Conservation (phyloP, 2,329 filamentous ascomycete genomes). For the Aspergillus piperis region DNA sequence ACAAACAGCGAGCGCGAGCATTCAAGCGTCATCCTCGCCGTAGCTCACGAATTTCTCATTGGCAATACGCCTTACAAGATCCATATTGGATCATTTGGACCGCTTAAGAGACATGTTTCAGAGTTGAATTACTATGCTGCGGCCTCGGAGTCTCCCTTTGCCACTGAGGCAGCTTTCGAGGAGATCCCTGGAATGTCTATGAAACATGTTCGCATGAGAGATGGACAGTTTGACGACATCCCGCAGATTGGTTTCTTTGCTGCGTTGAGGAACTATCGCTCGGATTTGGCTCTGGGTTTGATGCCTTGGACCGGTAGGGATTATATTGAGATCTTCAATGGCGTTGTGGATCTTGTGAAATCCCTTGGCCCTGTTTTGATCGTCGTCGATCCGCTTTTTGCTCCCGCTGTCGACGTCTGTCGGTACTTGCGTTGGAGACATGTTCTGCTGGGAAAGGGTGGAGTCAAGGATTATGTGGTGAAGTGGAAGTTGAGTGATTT, state of each 20-base stretch:
- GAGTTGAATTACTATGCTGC: background rate
- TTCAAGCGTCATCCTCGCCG: conserved; percentile 45
- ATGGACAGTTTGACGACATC: background rate
- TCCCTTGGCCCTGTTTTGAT: conserved; percentile 34
- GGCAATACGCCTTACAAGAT: conserved; percentile 35
- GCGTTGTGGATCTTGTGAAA: conserved; percentile 22
- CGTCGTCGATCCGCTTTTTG: conserved; percentile 44
- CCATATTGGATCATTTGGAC: conserved; percentile 38
- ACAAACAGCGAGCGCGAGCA: conserved; percentile 47
- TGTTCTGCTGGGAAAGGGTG: conserved; percentile 45
- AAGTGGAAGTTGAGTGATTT: conserved; percentile 36
- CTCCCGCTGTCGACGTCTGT: conserved; percentile 44
- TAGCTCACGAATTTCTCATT: conserved; percentile 38
- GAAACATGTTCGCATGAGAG: background rate
- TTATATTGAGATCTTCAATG: conserved; percentile 42
- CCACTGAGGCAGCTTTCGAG: background rate
- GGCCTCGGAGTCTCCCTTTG: background rate
- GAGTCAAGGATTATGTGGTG: conserved; percentile 44
- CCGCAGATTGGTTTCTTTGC: conserved; percentile 27
- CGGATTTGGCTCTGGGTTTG: conserved; percentile 9
- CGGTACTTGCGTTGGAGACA: conserved; percentile 34
- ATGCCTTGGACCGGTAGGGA: conserved; percentile 36
- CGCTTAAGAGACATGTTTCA: conserved; percentile 24
- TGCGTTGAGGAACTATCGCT: conserved; percentile 27
- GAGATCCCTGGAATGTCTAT: background rate